These are phyloP conservation scores for Lumnitzera littorea DNA, from an alignment of 345 rosid genomes.

Conservation along the genomic window DNA sequence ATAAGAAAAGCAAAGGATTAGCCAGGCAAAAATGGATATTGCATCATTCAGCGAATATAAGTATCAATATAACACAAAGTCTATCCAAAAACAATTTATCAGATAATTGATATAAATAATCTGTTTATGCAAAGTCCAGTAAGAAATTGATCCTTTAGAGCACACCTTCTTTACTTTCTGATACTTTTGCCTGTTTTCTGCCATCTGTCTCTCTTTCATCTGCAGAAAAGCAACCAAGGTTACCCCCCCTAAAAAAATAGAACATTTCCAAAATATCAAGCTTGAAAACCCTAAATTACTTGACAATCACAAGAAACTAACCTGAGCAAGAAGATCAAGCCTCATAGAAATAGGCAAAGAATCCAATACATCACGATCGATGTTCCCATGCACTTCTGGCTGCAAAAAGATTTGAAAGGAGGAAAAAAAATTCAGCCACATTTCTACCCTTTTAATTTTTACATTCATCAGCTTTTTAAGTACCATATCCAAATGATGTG, in stretches of 20 bases:
- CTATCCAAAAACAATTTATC: too few species aligned
- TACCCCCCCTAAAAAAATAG: conserved; percentile 5
- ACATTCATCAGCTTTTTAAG: too few species aligned
- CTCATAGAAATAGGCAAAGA: conserved; percentile 90
- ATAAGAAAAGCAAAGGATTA: too few species aligned
- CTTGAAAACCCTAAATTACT: too few species aligned
- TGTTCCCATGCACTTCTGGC: conserved; percentile 51
- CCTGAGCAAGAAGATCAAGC: conserved; percentile 90
- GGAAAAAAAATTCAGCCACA: not conserved
- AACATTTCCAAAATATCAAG: not conserved
- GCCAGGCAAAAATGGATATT: too few species aligned
- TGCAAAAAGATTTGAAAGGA: conserved; percentile 17
- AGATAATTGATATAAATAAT: too few species aligned
- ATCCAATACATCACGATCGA: conserved; percentile 83
- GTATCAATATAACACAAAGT: too few species aligned
- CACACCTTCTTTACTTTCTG: conserved; percentile 93
- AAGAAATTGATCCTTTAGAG: conserved; percentile 1
- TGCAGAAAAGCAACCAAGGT: conserved; percentile 18
- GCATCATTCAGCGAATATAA: too few species aligned
- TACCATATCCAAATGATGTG: too few species aligned
- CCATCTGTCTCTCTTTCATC: conserved; percentile 97
- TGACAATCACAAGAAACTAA: conserved; percentile 14
- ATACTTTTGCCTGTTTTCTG: conserved; percentile 91
- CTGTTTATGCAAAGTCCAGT: too few species aligned
- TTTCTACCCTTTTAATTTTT: not conserved